Evolutionary conservation across 202 grass and related monocot species (phyloP), one percentile per base, ranked within the genome.

Genomic region (Hordeum pubiflorum): DNA sequence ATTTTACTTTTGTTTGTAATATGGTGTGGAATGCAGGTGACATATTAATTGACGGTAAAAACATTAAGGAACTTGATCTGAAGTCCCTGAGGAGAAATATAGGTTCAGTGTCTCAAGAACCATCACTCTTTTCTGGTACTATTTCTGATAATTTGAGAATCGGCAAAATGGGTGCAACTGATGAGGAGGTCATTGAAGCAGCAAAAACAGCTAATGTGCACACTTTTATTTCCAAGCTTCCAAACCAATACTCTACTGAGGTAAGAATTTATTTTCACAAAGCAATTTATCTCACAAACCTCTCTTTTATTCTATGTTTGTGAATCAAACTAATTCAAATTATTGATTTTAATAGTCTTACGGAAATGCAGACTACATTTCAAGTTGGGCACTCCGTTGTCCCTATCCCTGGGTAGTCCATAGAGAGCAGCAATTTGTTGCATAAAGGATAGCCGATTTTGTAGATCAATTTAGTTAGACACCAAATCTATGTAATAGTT

Each of bases 31-130:
- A 32, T 80, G 84, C 87, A 93, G 91, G 91, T 32, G 59, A 9
- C 4, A 72, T 93, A 54, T 62, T 82, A 20, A 83, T 92, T 66
- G 81, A 92, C 34, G 82, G 87, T 57, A 57, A 89, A 62, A 76
- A 82, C 46, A 82, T 93, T 69, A 93, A 85, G 58, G 64, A 79
- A 12, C 63, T 93, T 73, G 84, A 93, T 71, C 91, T 93, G 37
- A 89, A 85, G 64, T 89, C 37, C 57, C 74, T 93, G 9, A 60
- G 91, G 73, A 87, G 69, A 55, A 93, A 83, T 76, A 89, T 89
- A 85, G 87, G 81, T 76, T 84, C 81, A 50, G 87, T 93, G n/a
- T 89, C 84, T 39, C 91, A 93, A 67, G 91, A 89, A 64, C 91
- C 91, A 10, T 58, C 87, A 62, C 69, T 93, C 7, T 93, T 93